phyloP scores from a whole-genome alignment of 2,329 filamentous ascomycete genomes.

The Aspergillus nomiae region DNA sequence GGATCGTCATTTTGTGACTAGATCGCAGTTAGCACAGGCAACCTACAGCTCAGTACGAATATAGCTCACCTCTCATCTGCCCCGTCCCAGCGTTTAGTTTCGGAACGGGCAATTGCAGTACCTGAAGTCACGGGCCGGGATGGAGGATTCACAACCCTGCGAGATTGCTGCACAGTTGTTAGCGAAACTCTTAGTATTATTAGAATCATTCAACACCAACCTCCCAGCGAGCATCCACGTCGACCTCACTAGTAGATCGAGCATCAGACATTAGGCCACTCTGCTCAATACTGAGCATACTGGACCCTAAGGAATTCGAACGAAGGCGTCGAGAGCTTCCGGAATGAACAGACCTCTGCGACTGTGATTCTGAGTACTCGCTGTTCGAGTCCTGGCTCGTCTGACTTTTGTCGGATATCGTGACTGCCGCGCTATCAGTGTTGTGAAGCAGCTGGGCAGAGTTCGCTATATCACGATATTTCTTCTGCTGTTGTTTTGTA shows the following conservation, averaged over 20 bases:
- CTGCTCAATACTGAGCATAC: constrained; percentile 28
- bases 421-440: constrained; percentile 30
- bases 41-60: background rate
- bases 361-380: constrained; percentile 39
- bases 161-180: constrained; percentile 31
- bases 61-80: constrained; percentile 35
- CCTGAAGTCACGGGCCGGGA: constrained; percentile 35
- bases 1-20: constrained; percentile 37
- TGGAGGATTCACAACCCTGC: constrained; percentile 34
- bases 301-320: constrained; percentile 38
- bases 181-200: constrained; percentile 14
- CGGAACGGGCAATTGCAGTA: constrained; percentile 24
- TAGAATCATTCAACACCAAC: constrained; percentile 24
- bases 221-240: constrained; percentile 43
- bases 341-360: constrained; percentile 39
- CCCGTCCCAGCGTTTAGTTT: constrained; percentile 27
- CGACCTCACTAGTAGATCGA: constrained; percentile 38
- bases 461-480: constrained; percentile 80
- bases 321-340: constrained; percentile 39
- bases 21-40: constrained; percentile 6
- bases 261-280: constrained; percentile 31
- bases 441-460: constrained; percentile 66
- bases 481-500: constrained; percentile 73
- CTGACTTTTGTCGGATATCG: constrained; percentile 36
- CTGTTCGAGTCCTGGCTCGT: constrained; percentile 42